Evolutionary conservation across 2,329 filamentous ascomycete genomes (phyloP), one percentile per base, ranked within the genome.

Genomic region (Colletotrichum sp.): DNA sequence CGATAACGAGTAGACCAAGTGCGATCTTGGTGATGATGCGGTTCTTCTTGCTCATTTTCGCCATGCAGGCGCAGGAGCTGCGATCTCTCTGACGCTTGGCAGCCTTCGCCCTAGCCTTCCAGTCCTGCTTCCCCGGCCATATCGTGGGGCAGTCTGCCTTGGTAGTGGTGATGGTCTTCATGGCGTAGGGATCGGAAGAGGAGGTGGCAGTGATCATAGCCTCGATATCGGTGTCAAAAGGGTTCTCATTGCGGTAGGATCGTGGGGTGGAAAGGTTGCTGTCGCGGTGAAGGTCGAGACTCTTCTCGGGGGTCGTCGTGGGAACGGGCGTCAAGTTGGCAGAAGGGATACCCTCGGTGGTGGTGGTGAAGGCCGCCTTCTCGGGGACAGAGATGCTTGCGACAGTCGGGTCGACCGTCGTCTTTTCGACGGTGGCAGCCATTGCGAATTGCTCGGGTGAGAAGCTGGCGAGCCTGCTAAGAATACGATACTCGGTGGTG

Each of bases 91-190:
- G 43, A 21, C 87, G 88, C 84, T 91, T 91, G 74, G 89, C 89
- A 13, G 86, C 87, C 82, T 89, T 90, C 76, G 90, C 89, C 85
- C 91, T 90, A 75, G 87, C 85, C 82, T 89, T 90, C 90, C 91
- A 92, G 80, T 92, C 88, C 28, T 88, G 86, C 80, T 90, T 88
- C 72, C 89, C 88, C 7, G 91, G 91, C 91, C 91, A 93, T 21
- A 92, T 89, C 34, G 75, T 73, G 59, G 88, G 85, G 79, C 87
- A 89, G 75, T 92, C 89, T 66, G 81, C 83, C 75, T 86, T 86
- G 69, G 86, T 87, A 34, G 81, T 80, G 52, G 79, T 82, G 21
- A 80, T 81, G 71, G 82, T 79, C 74, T 83, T 84, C 72, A 81
- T 80, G 69, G 81, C 83, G 32, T 81, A 79, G 34, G 82, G 80